These are phyloP conservation scores for Hygrocybe punicea DNA, from an alignment of 768 basidiomycete genomes.

Conservation along the genomic window DNA sequence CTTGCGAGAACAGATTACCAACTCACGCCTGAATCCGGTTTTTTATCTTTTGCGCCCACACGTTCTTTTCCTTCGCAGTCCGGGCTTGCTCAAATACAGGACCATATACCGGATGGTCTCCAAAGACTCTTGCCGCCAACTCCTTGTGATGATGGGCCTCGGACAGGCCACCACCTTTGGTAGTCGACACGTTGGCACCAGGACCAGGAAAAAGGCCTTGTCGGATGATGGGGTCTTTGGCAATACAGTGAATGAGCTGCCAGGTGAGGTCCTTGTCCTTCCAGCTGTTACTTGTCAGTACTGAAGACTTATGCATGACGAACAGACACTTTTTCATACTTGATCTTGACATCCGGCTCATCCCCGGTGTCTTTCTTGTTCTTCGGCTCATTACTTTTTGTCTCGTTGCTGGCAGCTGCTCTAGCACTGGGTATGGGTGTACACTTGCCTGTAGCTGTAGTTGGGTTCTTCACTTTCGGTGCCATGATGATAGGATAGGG, in stretches of 20 bases:
- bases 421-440: neutral
- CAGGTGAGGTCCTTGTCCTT: constrained; percentile 5
- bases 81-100: neutral
- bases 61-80: neutral
- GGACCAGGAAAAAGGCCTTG: constrained; percentile 19
- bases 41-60: constrained; percentile 6
- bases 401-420: neutral
- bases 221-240: constrained; percentile 9
- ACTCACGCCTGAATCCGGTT: constrained; percentile 6
- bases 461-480: neutral
- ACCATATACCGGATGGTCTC: constrained; percentile 11
- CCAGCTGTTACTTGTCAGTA: neutral
- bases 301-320: neutral
- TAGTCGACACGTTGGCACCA: constrained; percentile 9
- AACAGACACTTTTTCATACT: neutral
- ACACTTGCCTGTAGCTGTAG: neutral
- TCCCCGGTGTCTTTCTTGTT: neutral
- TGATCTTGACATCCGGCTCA: neutral
- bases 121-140: constrained; percentile 10
- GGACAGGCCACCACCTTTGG: constrained; percentile 10
- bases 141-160: constrained; percentile 14
- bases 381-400: neutral
- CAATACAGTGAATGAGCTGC: neutral
- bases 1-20: neutral
- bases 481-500: constrained; percentile 2